Conservation (phyloP, 2,329 filamentous ascomycete genomes). For the Pseudogymnoascus sp. region DNA sequence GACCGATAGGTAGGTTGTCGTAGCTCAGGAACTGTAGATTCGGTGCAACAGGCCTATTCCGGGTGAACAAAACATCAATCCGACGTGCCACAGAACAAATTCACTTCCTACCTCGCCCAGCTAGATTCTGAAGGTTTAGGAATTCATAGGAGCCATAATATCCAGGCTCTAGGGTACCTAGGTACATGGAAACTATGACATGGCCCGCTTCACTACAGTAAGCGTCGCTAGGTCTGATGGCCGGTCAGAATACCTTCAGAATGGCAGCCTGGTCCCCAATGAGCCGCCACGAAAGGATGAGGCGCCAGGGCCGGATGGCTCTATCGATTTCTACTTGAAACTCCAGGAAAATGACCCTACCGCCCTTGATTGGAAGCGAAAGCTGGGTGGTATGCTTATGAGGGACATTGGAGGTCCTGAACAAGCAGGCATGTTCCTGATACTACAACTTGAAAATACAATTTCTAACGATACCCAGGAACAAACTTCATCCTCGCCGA, state of each 20-base stretch:
- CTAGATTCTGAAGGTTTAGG: neutral
- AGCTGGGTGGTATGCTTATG: conserved; percentile 49
- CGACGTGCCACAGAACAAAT: neutral
- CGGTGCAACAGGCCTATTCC: neutral
- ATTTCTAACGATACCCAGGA: conserved; percentile 19
- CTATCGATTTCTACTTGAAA: conserved; percentile 45
- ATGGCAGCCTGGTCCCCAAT: conserved; percentile 13
- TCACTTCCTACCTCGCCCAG: neutral
- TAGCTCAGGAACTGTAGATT: neutral
- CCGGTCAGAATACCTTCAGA: conserved; percentile 15
- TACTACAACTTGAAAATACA: conserved; percentile 16
- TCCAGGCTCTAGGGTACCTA: neutral
- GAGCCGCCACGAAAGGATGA: conserved; percentile 40
- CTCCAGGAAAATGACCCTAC: conserved; percentile 42
- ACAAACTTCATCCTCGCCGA: conserved; percentile 40
- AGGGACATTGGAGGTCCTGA: conserved; percentile 35
- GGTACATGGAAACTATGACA: conserved; percentile 3
- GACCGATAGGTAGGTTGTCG: neutral
- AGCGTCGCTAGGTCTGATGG: conserved; percentile 22
- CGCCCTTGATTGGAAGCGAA: conserved; percentile 48
- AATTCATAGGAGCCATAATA: neutral
- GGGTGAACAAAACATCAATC: neutral
- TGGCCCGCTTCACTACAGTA: conserved; percentile 4
- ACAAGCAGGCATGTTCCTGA: conserved; percentile 12
- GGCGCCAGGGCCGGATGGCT: conserved; percentile 42